phyloP scores from a whole-genome alignment of 2,329 filamentous ascomycete genomes.

The Talaromyces funiculosus region DNA sequence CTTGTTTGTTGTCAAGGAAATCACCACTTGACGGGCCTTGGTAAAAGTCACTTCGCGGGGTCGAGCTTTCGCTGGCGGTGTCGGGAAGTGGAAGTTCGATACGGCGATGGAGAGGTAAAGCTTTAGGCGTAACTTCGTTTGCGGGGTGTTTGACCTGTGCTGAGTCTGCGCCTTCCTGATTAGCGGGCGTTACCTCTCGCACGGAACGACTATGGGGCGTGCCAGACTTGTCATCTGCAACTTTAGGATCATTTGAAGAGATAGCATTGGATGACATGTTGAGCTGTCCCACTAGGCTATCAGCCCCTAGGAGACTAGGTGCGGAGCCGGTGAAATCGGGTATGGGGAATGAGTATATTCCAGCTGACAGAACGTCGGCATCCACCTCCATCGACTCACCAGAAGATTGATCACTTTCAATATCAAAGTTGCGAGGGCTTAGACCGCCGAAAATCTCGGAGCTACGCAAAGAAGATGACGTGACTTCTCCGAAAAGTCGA shows the following conservation, averaged over 20 bases:
- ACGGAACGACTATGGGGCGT: slow-evolving; percentile 28
- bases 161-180: slow-evolving; percentile 15
- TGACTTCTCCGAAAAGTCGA: slow-evolving; percentile 59
- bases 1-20: neutral
- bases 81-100: slow-evolving; percentile 37
- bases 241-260: slow-evolving; percentile 25
- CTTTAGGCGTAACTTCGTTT: slow-evolving; percentile 28
- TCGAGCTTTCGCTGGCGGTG: slow-evolving; percentile 33
- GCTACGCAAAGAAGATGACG: slow-evolving; percentile 49
- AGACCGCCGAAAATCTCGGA: slow-evolving; percentile 43
- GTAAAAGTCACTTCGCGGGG: slow-evolving; percentile 15
- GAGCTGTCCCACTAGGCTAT: slow-evolving; percentile 43
- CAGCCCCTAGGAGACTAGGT: slow-evolving; percentile 44
- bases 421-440: slow-evolving; percentile 27
- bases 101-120: slow-evolving; percentile 29
- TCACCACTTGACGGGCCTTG: slow-evolving; percentile 3
- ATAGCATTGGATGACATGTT: slow-evolving; percentile 42
- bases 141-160: slow-evolving; percentile 16
- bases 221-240: slow-evolving; percentile 27
- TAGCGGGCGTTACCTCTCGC: slow-evolving; percentile 22
- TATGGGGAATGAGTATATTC: slow-evolving; percentile 33
- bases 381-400: slow-evolving; percentile 36
- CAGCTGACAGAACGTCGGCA: slow-evolving; percentile 29
- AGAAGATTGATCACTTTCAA: slow-evolving; percentile 37
- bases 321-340: slow-evolving; percentile 34